phyloP scores from a whole-genome alignment of 2,329 filamentous ascomycete species.

The Aspergillus phoenicis region DNA sequence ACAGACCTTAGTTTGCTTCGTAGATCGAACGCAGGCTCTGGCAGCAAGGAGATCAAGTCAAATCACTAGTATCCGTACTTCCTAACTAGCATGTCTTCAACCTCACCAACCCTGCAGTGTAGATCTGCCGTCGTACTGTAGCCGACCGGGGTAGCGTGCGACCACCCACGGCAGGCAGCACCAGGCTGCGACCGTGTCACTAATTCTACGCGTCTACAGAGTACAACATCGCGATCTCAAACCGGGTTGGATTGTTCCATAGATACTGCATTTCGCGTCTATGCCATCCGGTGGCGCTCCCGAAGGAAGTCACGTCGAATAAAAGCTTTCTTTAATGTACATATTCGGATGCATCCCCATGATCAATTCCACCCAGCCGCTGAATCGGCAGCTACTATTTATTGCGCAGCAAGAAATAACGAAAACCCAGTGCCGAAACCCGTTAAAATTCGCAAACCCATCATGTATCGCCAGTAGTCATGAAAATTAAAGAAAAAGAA shows the following conservation, averaged over 20 bases:
- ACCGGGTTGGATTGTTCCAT: slow-evolving; percentile 25
- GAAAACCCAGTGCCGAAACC: slow-evolving; percentile 41
- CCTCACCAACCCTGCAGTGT: background rate
- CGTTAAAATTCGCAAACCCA: slow-evolving; percentile 43
- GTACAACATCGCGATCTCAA: slow-evolving; percentile 3
- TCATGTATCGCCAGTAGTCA: slow-evolving; percentile 49
- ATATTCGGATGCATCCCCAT: slow-evolving; percentile 30
- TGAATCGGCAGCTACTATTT: slow-evolving; percentile 34
- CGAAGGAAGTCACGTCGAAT: slow-evolving; percentile 31
- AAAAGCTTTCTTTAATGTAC: slow-evolving; percentile 38
- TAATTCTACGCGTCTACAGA: background rate
- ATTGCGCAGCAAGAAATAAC: slow-evolving; percentile 34
- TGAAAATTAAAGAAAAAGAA: slow-evolving; percentile 36
- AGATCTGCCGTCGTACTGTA: no score
- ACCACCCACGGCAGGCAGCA: background rate
- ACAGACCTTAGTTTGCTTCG: background rate
- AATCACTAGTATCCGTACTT: background rate
- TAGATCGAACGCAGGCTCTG: background rate
- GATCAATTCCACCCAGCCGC: slow-evolving; percentile 35
- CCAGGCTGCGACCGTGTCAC: slow-evolving; percentile 2
- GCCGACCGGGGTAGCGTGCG: background rate
- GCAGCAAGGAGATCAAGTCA: background rate
- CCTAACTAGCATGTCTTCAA: no score
- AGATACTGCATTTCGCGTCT: slow-evolving; percentile 38
- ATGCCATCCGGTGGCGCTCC: slow-evolving; percentile 38